These are phyloP conservation scores for Mycosphaerella sp. DNA, from an alignment of 2,329 filamentous ascomycete genomes.

Conservation along the genomic window DNA sequence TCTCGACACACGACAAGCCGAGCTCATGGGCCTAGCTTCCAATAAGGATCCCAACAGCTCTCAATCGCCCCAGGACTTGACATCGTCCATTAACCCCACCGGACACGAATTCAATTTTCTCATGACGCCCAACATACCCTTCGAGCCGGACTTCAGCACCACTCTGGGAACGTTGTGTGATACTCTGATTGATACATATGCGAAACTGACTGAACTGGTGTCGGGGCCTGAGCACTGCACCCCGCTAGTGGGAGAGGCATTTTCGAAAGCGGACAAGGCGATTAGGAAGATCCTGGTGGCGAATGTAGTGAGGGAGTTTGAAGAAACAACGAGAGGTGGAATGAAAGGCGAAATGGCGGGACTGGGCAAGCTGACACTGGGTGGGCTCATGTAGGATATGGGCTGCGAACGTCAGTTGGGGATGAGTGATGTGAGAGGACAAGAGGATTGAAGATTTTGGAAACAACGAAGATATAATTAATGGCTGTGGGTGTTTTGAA, in stretches of 20 bases:
- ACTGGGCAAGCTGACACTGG: slow-evolving; percentile 81
- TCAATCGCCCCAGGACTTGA: no score
- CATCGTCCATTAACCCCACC: slow-evolving; percentile 50
- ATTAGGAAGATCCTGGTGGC: slow-evolving; percentile 85
- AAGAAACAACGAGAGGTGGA: slow-evolving; percentile 71
- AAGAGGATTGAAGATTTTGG: neutral
- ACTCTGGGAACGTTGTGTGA: slow-evolving; percentile 95
- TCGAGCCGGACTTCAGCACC: slow-evolving; percentile 95
- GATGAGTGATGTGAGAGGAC: neutral
- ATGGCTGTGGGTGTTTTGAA: neutral
- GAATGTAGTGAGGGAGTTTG: slow-evolving; percentile 84
- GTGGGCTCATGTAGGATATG: slow-evolving; percentile 63
- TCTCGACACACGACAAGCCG: slow-evolving; percentile 17
- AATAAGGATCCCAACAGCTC: no score
- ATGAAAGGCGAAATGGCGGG: slow-evolving; percentile 77
- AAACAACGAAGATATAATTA: no score
- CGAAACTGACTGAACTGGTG: slow-evolving; percentile 67
- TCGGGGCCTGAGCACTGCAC: slow-evolving; percentile 68
- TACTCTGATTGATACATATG: slow-evolving; percentile 88
- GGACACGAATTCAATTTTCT: slow-evolving; percentile 82
- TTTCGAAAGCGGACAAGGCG: slow-evolving; percentile 79
- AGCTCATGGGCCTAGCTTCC: slow-evolving; percentile 18
- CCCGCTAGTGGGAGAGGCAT: slow-evolving; percentile 65
- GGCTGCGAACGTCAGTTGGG: slow-evolving; percentile 5
- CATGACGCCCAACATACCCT: slow-evolving; percentile 85